Base-by-base conservation (phyloP, 495 filamentous ascomycete species). In the Polyplosphaeria fusca region DNA sequence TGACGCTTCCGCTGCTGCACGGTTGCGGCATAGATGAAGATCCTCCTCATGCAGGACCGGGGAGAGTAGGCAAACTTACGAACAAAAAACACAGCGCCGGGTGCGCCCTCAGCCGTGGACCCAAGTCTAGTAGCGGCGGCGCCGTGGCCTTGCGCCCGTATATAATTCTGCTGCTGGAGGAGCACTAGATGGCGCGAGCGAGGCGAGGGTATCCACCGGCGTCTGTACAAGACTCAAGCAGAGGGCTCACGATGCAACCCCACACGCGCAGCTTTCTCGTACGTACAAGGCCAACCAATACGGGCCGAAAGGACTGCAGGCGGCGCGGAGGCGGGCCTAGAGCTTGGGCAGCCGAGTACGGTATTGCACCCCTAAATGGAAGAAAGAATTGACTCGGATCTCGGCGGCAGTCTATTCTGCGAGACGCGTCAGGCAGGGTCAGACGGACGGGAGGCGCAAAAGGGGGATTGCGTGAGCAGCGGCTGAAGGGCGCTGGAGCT, bases 321-420 rank as follows among this genome's bases (percentile, higher is more conserved):
- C 38, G 46, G 28, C 18, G 37, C 46, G 23, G 38, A 39, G 55
- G 43, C 55, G 47, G 55, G 37, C 40, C n/a, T 50, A 35, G 18
- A 45, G 47, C 47, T 52, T 52, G 52, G 55, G 40, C 47, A 52
- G 47, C 55, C 32, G 47, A 51, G 47, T n/a, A 44, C 14, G 43
- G 54, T 42, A 26, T 23, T 14, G 25, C 27, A 24, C 13, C 14
- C 30, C 30, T 35, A 35, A 14, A 35, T 35, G 7, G 30, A 35
- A 35, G 22, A 25, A 24, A 46, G 18, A 18, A n/a, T 5, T 32
- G 35, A 24, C 26, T 43, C 52, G 42, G 52, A 47, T 57, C 30
- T 37, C 28, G n/a, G 32, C 53, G 44, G 44, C 50, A 32, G 39
- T 45, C 27, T 7, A 39, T 46, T 20, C 52, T 13, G 18, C 37